Percentiles rank a stretch among this genome's conserved stretches.
These are phyloP conservation scores for Senna tora DNA, from an alignment of 306 rosid genomes.

Conservation along the genomic window DNA sequence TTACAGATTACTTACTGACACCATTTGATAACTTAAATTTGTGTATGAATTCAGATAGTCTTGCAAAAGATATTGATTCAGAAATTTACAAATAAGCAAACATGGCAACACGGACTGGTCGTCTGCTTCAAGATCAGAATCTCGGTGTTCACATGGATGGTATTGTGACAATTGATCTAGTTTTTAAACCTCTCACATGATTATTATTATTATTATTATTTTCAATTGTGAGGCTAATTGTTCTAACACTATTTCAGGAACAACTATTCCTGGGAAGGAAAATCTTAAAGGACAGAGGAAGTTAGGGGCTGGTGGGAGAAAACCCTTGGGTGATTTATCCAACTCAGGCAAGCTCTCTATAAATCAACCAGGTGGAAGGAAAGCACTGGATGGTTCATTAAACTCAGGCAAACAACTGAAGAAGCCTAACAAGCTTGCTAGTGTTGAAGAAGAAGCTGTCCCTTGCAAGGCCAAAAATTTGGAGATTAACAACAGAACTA, in stretches of 20 bases:
- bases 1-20: not conserved
- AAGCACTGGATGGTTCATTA: conserved; percentile 49
- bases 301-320: conserved; percentile 58
- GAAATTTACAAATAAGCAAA: conserved; percentile 17
- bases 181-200: not conserved
- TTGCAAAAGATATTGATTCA: conserved; percentile 14
- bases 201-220: too few species aligned
- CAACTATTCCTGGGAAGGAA: conserved; percentile 48
- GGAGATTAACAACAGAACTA: conserved; percentile 32
- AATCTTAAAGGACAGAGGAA: conserved; percentile 47
- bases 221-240: conserved; percentile 12
- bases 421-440: conserved; percentile 37
- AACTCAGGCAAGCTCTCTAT: conserved; percentile 46
- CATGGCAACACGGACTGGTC: conserved; percentile 58
- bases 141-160: conserved; percentile 45
- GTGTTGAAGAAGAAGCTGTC: conserved; percentile 34
- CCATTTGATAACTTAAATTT: not conserved
- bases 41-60: not conserved
- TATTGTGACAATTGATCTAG: conserved; percentile 29
- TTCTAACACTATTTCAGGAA: conserved; percentile 44
- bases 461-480: conserved; percentile 27
- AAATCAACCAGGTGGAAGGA: conserved; percentile 51
- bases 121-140: conserved; percentile 55
- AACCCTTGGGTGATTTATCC: conserved; percentile 72
- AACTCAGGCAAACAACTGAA: conserved; percentile 42